A percentile compares a stretch with the other conserved stretches of the same genome.
Conservation (phyloP, 805 yeast species). For the Candida methanosorbosa region DNA sequence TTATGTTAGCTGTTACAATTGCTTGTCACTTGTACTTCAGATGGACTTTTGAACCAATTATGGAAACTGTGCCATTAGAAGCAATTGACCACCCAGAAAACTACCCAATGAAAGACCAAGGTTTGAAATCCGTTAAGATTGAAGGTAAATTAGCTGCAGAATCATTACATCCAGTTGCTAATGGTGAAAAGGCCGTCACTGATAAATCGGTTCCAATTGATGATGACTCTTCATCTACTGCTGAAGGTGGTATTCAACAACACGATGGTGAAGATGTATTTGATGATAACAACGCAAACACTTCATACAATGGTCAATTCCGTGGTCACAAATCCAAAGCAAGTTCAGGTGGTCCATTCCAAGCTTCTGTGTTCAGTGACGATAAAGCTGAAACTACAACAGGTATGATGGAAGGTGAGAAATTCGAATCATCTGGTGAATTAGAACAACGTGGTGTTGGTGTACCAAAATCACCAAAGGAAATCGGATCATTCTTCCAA, state of each 20-base stretch:
- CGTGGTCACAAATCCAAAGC: neutral
- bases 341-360: slow-evolving; percentile 1
- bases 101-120: slow-evolving; percentile 62
- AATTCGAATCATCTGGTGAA: slow-evolving; percentile 14
- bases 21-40: slow-evolving; percentile 50
- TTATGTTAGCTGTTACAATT: slow-evolving; percentile 50
- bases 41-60: slow-evolving; percentile 49
- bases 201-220: slow-evolving; percentile 24
- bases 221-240: slow-evolving; percentile 1
- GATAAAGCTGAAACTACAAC: neutral
- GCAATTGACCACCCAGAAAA: slow-evolving; percentile 43
- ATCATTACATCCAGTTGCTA: slow-evolving; percentile 6
- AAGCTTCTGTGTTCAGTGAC: slow-evolving; percentile 2
- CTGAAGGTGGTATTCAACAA: slow-evolving; percentile 1
- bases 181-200: neutral
- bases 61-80: slow-evolving; percentile 64
- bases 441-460: slow-evolving; percentile 21
- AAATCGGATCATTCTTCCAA: slow-evolving; percentile 7
- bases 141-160: slow-evolving; percentile 39
- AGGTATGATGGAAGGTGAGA: slow-evolving; percentile 10
- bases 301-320: slow-evolving; percentile 1
- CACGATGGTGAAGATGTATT: slow-evolving; percentile 1
- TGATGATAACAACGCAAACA: slow-evolving; percentile 3
- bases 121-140: slow-evolving; percentile 44
- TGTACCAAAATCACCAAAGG: slow-evolving; percentile 6